phyloP scores from a whole-genome alignment of 371 early-diverging fungal genomes.

The Rhizopus stolonifer region DNA sequence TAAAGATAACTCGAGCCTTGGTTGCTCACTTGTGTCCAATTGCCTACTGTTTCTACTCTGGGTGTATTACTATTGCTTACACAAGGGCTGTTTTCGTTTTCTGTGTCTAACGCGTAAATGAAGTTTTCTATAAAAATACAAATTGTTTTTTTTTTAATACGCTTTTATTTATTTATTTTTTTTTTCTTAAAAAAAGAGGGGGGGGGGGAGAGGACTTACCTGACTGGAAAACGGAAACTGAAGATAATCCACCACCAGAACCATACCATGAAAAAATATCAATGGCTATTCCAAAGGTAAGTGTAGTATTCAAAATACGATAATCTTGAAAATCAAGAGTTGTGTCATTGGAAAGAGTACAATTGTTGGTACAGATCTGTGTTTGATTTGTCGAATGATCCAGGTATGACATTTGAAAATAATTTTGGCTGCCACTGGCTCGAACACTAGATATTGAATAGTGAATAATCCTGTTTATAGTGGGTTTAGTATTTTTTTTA shows the following conservation, averaged over 20 bases:
- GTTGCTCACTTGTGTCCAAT: constrained; percentile 5
- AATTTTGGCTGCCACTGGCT: constrained; percentile 4
- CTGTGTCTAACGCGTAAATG: constrained; percentile 30
- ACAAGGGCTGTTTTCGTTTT: constrained; percentile 24
- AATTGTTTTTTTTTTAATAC: constrained; percentile 23
- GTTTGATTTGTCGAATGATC: constrained; percentile 51
- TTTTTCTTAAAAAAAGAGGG: too few relatives aligned
- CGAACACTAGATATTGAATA: constrained; percentile 23
- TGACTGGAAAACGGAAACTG: constrained; percentile 68
- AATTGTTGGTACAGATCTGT: constrained; percentile 56
- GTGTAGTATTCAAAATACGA: constrained; percentile 39
- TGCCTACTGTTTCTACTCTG: constrained; percentile 4
- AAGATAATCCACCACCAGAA: constrained; percentile 67
- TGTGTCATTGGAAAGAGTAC: constrained; percentile 52
- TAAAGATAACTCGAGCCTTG: neutral
- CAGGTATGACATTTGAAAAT: constrained; percentile 56
- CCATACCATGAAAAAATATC: constrained; percentile 75
- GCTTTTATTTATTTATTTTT: too few relatives aligned
- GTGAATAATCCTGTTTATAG: too few relatives aligned
- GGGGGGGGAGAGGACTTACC: too few relatives aligned
- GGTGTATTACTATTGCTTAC: constrained; percentile 11
- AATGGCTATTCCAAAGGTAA: constrained; percentile 58
- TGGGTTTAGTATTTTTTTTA: constrained; percentile 10
- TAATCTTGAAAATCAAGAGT: constrained; percentile 60
- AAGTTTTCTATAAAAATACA: constrained; percentile 21